A percentile compares a stretch with the other conserved stretches of the same genome.
Evolutionary conservation across 176 grass and related monocot species (phyloP).

Genomic region (maize (Zea mays)): Zm-B73-REFERENCE-NAM-5.0 NC_050097.1:60482501-60483000

Average conservation of each 20-base stretch:
- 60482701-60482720: slow-evolving; percentile 26
- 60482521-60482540: slow-evolving; percentile 99
- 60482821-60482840: no score
- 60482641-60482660: slow-evolving; percentile 4
- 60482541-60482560: slow-evolving; percentile 96
- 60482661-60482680: slow-evolving; percentile 12
- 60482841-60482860: no score
- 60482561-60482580: slow-evolving; percentile 97
- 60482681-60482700: not conserved
- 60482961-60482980: no score
- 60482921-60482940: no score
- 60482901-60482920: no score
- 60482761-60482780: slow-evolving; percentile 19
- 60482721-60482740: slow-evolving; percentile 1
- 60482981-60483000: not conserved
- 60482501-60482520: slow-evolving; percentile 90
- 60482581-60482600: slow-evolving; percentile 48
- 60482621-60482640: slow-evolving; percentile 8
- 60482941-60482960: no score
- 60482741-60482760: not conserved
- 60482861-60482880: no score
- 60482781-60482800: not conserved
- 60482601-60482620: slow-evolving; percentile 22
- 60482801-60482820: no score
- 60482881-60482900: no score